phyloP scores from a whole-genome alignment of 1,284 basidiomycete species.

The Ceratobasidium sp. region DNA sequence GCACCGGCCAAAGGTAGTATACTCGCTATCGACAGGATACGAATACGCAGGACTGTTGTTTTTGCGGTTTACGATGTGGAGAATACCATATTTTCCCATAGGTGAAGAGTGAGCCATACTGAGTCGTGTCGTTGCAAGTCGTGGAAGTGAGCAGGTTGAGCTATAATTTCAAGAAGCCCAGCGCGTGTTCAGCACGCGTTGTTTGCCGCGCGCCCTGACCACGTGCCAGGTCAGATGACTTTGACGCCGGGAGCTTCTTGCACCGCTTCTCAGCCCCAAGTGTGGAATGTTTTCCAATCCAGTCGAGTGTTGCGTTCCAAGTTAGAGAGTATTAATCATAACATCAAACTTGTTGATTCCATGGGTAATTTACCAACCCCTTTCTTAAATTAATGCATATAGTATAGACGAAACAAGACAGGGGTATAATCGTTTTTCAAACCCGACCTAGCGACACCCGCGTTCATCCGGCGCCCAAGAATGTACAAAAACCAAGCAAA shows the following conservation, averaged over 20 bases:
- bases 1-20: slow-evolving; percentile 76
- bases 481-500: too few relatives aligned
- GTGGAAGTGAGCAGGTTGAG: slow-evolving; percentile 30
- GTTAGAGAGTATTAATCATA: too few relatives aligned
- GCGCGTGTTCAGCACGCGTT: slow-evolving; percentile 47
- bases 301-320: too few relatives aligned
- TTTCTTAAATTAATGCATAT: too few relatives aligned
- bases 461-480: too few relatives aligned
- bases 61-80: slow-evolving; percentile 47
- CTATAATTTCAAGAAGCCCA: slow-evolving; percentile 39
- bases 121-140: slow-evolving; percentile 44
- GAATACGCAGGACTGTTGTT: slow-evolving; percentile 63
- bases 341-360: too few relatives aligned
- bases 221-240: slow-evolving; percentile 29
- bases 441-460: too few relatives aligned
- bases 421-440: too few relatives aligned
- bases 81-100: slow-evolving; percentile 47
- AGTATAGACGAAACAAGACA: too few relatives aligned
- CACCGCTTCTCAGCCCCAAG: neutral
- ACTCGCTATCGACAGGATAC: slow-evolving; percentile 77
- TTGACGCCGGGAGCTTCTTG: neutral
- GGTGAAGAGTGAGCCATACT: slow-evolving; percentile 45
- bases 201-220: slow-evolving; percentile 40
- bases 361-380: too few relatives aligned
- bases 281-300: slow-evolving; percentile 64